Percentiles rank a stretch among this genome's conserved stretches.
Conservation (phyloP, 2,329 filamentous ascomycete species). For the Eutypa lata region DNA sequence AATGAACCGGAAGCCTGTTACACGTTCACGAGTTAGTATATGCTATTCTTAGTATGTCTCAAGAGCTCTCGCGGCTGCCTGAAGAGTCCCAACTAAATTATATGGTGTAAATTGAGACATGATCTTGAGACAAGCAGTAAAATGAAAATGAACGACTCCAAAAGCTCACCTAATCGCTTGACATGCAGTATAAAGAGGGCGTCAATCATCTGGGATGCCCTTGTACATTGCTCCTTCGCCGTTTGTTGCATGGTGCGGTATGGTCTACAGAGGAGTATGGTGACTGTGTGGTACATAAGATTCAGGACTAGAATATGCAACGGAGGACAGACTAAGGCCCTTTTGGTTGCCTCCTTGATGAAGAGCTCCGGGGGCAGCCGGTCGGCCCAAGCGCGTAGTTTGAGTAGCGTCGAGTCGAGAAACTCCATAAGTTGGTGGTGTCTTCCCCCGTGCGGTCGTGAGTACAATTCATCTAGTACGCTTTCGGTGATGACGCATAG, state of each 20-base stretch:
- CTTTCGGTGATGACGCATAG: conserved; percentile 6
- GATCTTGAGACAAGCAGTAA: no score
- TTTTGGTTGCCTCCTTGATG: conserved; percentile 3
- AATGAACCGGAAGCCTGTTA: no score
- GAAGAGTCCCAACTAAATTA: no score
- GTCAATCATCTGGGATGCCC: conserved; percentile 5
- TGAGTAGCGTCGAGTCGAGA: conserved; percentile 3
- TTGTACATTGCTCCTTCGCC: conserved; percentile 5
- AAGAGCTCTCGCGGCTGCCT: no score
- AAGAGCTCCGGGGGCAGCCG: conserved; percentile 4
- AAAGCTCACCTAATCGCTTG: conserved; percentile 8
- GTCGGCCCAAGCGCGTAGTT: conserved; percentile 3
- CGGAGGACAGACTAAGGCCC: conserved; percentile 8
- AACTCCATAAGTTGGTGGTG: conserved; percentile 3
- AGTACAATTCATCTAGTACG: conserved; percentile 7
- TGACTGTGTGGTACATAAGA: conserved; percentile 7
- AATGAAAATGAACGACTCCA: no score
- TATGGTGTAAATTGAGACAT: no score
- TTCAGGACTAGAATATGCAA: conserved; percentile 8
- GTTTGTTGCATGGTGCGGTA: conserved; percentile 7
- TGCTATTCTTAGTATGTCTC: no score
- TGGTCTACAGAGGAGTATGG: conserved; percentile 7
- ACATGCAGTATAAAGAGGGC: conserved; percentile 6
- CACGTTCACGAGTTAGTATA: no score
- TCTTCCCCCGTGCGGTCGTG: conserved; percentile 2